Percentiles rank a stretch among this genome's conserved stretches.
Conservation (phyloP, 1,284 basidiomycete genomes). For the Fistulinella cinereoalba region DNA sequence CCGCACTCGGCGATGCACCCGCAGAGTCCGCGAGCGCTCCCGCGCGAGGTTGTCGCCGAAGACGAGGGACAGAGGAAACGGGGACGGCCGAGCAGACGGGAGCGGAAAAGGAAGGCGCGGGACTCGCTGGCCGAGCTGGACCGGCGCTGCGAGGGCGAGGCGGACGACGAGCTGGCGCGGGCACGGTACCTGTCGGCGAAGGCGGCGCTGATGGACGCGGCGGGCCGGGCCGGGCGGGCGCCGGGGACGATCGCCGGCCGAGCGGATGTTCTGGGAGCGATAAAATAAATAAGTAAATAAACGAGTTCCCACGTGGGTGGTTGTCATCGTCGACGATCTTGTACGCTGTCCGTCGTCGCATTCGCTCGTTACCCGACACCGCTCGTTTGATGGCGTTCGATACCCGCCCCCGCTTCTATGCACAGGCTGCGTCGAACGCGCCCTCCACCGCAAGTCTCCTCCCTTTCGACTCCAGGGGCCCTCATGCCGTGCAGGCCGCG, state of each 20-base stretch:
- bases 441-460: slow-evolving; percentile 59
- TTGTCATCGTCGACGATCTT: slow-evolving; percentile 1
- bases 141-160: slow-evolving; percentile 43
- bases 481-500: slow-evolving; percentile 43
- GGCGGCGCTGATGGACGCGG: slow-evolving; percentile 14
- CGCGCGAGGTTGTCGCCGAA: slow-evolving; percentile 58
- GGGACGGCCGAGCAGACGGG: slow-evolving; percentile 64
- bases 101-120: slow-evolving; percentile 53
- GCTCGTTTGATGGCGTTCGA: slow-evolving; percentile 31
- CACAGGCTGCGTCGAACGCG: slow-evolving; percentile 36
- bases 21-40: slow-evolving; percentile 59
- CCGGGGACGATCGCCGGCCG: slow-evolving; percentile 28
- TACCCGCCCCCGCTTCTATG: slow-evolving; percentile 29
- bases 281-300: neutral
- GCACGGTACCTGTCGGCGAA: slow-evolving; percentile 43
- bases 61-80: slow-evolving; percentile 46
- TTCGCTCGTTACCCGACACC: neutral
- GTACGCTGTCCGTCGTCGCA: neutral
- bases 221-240: slow-evolving; percentile 24
- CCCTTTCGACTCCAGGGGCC: slow-evolving; percentile 33
- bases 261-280: too few relatives aligned
- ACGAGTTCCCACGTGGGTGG: neutral
- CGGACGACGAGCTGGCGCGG: slow-evolving; percentile 33
- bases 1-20: slow-evolving; percentile 51
- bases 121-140: slow-evolving; percentile 50